Percentiles rank a stretch among this genome's conserved stretches.
Evolutionary conservation across 495 filamentous ascomycete genomes (phyloP).

Genomic region (Rhypophila decipiens): DNA sequence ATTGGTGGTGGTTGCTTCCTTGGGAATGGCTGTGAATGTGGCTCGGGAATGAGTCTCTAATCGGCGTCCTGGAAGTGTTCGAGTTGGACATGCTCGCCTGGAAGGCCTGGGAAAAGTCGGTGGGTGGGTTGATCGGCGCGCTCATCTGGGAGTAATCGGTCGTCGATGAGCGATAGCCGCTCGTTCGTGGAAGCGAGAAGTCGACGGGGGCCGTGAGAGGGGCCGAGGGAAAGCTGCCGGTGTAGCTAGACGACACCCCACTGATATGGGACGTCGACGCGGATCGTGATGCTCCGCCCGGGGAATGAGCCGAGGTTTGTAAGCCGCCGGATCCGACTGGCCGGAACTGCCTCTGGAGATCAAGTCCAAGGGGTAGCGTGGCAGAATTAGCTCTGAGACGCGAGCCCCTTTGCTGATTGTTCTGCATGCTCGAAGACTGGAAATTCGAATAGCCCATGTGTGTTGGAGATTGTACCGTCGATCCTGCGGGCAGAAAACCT

Average conservation of each 20-base stretch:
- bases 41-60: conserved; percentile 38
- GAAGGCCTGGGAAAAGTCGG: conserved; percentile 46
- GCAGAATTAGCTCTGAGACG: conserved; percentile 43
- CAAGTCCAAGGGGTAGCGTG: conserved; percentile 38
- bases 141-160: conserved; percentile 50
- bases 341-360: conserved; percentile 45
- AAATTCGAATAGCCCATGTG: conserved; percentile 39
- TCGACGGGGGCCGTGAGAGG: conserved; percentile 49
- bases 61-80: conserved; percentile 36
- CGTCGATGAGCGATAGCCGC: conserved; percentile 31
- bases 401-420: conserved; percentile 34
- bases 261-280: conserved; percentile 34
- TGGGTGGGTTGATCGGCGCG: conserved; percentile 47
- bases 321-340: conserved; percentile 29
- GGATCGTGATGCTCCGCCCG: conserved; percentile 27
- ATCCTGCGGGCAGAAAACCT: conserved; percentile 21
- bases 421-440: conserved; percentile 32
- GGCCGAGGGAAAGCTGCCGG: conserved; percentile 45
- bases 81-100: conserved; percentile 37
- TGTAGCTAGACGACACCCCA: conserved; percentile 36
- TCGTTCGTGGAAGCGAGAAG: conserved; percentile 44
- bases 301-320: conserved; percentile 34
- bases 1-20: neutral
- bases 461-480: conserved; percentile 42
- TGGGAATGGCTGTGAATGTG: conserved; percentile 26